phyloP scores from a whole-genome alignment of 2,329 filamentous ascomycete species.

The Alternaria sp. region DNA sequence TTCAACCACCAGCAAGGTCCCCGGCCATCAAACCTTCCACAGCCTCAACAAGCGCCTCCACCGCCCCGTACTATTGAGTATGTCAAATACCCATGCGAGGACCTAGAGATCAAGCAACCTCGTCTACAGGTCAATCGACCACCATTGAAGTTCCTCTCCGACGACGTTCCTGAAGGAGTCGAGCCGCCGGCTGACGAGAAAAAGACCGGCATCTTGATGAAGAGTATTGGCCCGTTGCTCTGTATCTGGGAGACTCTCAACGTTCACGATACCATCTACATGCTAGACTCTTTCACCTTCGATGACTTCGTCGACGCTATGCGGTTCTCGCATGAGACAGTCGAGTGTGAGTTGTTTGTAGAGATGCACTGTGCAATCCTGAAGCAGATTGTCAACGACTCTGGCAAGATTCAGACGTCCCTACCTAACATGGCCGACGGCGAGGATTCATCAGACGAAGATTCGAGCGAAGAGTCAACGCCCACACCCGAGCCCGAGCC shows the following conservation, averaged over 20 bases:
- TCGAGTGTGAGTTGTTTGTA: conserved; percentile 82
- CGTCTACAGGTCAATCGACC: conserved; percentile 71
- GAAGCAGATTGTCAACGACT: conserved; percentile 80
- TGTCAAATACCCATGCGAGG: conserved; percentile 95
- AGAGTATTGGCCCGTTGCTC: conserved; percentile 82
- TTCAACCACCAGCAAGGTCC: conserved; percentile 52
- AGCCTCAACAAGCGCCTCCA: conserved; percentile 62
- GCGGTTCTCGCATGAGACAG: conserved; percentile 74
- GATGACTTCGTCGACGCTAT: conserved; percentile 94
- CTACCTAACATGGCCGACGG: conserved; percentile 71
- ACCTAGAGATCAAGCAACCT: conserved; percentile 78
- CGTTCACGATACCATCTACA: conserved; percentile 95
- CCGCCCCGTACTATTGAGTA: conserved; percentile 53
- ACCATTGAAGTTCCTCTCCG: conserved; percentile 76
- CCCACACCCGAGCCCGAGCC: conserved; percentile 69
- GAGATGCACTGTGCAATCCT: conserved; percentile 92
- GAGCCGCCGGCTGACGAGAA: conserved; percentile 45
- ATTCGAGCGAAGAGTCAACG: conserved; percentile 60
- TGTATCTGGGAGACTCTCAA: conserved; percentile 98
- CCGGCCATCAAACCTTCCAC: conserved; percentile 48
- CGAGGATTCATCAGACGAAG: conserved; percentile 54
- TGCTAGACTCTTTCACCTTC: conserved; percentile 95
- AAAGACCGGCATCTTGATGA: conserved; percentile 71
- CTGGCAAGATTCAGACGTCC: conserved; percentile 80
- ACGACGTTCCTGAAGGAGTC: conserved; percentile 58